Percentiles rank a stretch among this genome's conserved stretches.
phyloP scores from a whole-genome alignment of 805 yeast species.

The Ogataea dorogensis region DNA sequence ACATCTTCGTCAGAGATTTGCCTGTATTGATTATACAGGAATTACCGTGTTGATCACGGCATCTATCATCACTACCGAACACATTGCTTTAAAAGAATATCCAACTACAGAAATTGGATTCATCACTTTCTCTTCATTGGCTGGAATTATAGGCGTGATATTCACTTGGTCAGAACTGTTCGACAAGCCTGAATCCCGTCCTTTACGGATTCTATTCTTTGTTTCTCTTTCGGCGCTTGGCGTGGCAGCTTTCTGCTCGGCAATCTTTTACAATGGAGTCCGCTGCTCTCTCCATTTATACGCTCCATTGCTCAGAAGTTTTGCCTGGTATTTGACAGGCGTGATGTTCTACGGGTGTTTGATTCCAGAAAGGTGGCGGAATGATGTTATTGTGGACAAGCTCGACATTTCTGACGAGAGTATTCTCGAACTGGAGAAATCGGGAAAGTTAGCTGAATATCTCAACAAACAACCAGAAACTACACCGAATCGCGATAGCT shows the following conservation, averaged over 20 bases:
- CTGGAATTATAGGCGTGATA: constrained; percentile 70
- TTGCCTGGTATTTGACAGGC: constrained; percentile 75
- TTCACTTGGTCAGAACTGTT: constrained; percentile 93
- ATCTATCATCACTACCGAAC: constrained; percentile 83
- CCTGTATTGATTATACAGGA: constrained; percentile 94
- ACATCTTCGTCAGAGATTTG: constrained; percentile 65
- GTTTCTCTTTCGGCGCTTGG: constrained; percentile 78
- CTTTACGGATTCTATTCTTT: constrained; percentile 76
- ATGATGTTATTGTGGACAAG: constrained; percentile 59
- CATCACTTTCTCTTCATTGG: constrained; percentile 57
- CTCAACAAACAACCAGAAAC: constrained; percentile 41
- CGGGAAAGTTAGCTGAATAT: constrained; percentile 34
- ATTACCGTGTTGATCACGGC: constrained; percentile 88
- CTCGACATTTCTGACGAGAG: constrained; percentile 34
- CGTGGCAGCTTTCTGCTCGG: constrained; percentile 56
- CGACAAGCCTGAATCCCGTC: constrained; percentile 83
- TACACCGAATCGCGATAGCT: constrained; percentile 34
- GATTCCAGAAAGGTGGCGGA: constrained; percentile 85
- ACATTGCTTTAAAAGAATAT: constrained; percentile 66
- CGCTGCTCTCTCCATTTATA: constrained; percentile 51
- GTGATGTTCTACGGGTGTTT: constrained; percentile 84
- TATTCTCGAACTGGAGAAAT: constrained; percentile 30
- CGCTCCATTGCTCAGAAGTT: constrained; percentile 67
- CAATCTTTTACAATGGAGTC: constrained; percentile 56
- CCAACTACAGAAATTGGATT: constrained; percentile 47